Base-by-base conservation (phyloP, 495 filamentous ascomycete species). In the Mytilinidion resinicola region DNA sequence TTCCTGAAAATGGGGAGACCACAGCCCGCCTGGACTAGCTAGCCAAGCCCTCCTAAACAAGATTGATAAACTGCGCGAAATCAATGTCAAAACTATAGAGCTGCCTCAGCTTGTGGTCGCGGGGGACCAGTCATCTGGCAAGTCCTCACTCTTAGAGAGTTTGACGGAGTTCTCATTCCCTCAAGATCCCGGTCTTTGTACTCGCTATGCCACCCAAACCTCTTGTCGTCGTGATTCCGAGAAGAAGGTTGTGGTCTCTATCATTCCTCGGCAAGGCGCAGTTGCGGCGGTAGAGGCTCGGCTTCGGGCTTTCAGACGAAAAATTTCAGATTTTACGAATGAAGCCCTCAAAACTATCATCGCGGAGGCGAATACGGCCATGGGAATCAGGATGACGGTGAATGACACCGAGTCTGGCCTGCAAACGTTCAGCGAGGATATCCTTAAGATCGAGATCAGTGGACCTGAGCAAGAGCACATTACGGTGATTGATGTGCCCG, bases 181-280 rank as follows among this genome's bases (percentile, higher is more conserved):
- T 17, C 57, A 65, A 11, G 52, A 74, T 33, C 67, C 68, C 57
- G 69, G 68, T 0, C 43, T 78, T 0, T 79, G 76, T 62, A 86
- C 83, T 0, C 72, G 82, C 0, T 81, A 79, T 56, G 80, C 78
- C 3, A 85, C 81, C 0, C 76, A 85, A 63, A 85, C 85, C 53
- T 77, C 74, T 1, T 79, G 74, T 53, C 78, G 77, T 33, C 77
- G 79, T 8, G 68, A 72, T 39, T 21, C 35, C 0, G 59, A 67
- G 9, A 56, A 66, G 20, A 62, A 64, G 19, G 68, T 76, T 25
- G 41, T 67, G 12, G 70, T 81, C 25, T 70, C 70, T 0, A 81
- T 82, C 30, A 80, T 77, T 42, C 73, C 79, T 1, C 63, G 70
- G 6, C 56, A 58, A 2, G 62, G 74, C 41, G 64, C 70, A 30